phyloP scores from a whole-genome alignment of 176 grass and related monocot species.

The Microstegium vimineum region DNA sequence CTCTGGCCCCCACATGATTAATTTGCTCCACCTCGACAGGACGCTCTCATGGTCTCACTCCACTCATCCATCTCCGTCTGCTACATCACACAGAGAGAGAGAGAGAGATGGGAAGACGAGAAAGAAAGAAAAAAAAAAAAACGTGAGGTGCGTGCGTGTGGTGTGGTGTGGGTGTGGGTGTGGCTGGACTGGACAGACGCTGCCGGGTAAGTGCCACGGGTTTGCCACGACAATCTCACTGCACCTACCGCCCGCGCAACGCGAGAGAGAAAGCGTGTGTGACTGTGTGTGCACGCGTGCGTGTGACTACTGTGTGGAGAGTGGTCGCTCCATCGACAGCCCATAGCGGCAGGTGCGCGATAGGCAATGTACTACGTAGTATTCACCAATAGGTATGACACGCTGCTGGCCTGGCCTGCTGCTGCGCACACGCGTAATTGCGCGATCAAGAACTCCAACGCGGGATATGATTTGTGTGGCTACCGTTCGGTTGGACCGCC shows the following conservation, averaged over 20 bases:
- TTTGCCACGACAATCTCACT: slow-evolving; percentile 12
- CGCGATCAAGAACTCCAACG: not conserved
- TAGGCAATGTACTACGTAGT: not conserved
- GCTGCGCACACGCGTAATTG: not conserved
- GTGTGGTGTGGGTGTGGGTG: not conserved
- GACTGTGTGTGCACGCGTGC: too few species aligned
- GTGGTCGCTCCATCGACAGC: not conserved
- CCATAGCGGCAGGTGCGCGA: not conserved
- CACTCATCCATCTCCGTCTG: not conserved
- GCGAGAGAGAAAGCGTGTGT: not conserved
- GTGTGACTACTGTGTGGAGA: not conserved
- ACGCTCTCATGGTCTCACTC: not conserved
- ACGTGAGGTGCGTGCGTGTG: not conserved
- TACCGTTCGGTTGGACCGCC: not conserved
- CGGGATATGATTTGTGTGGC: not conserved
- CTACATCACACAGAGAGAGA: not conserved
- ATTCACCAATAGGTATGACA: not conserved
- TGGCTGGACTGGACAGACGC: not conserved
- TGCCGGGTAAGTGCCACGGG: not conserved
- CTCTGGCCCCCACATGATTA: slow-evolving; percentile 1
- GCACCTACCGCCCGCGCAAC: slow-evolving; percentile 5
- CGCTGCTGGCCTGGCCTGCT: not conserved
- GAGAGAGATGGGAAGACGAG: not conserved
- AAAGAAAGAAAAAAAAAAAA: not conserved
- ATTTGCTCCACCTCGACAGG: not conserved